Base-by-base conservation (phyloP, 176 grass and related monocot species). In the Zizania latifolia region DNA sequence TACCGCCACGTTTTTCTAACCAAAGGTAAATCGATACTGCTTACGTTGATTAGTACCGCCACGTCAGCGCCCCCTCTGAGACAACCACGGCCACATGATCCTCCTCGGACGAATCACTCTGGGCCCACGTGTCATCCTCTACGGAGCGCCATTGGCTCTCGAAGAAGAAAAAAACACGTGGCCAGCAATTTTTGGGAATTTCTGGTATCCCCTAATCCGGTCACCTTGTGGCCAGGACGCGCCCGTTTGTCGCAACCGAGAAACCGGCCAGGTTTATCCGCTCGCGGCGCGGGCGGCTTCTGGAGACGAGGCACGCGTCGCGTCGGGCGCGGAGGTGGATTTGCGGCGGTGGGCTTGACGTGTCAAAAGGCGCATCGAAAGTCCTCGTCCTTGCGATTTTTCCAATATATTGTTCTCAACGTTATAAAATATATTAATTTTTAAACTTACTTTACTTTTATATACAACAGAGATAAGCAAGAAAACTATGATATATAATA, bases 151-250 rank as follows among this genome's bases (percentile, higher is more conserved):
- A 48, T 13, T 17, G 23, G 17, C 30, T 40, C 37, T 8, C 15
- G 34, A 50, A 38, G 21, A 53, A 60, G n/a, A 31, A 11, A 17
- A 21, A 10, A 32, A 75, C 76, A 73, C 69, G 68, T 86, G 90
- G 90, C 64, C 83, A 76, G 46, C 72, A 40, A 57, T 36, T 74
- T 40, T 65, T 41, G 4, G 26, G 16, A 59, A 39, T 77, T 83
- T 62, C 33, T 45, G 51, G 44, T n/a, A 19, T 6, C 16, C 56
- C 16, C 61, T 45, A 16, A n/a, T 50, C 40, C 23, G 23, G 33
- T 68, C 3, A 60, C 65, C 50, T 68, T 62, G 90, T 92, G 90
- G 90, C 74, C 37, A 23, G 56, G 57, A 68, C 40, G 4, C n/a
- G 27, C 43, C 54, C 72, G 32, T 55, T 71, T 76, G 71, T 57